These are phyloP conservation scores for Acanthochlamys bracteata DNA, from an alignment of 106 monocot genomes.

Conservation along the genomic window DNA sequence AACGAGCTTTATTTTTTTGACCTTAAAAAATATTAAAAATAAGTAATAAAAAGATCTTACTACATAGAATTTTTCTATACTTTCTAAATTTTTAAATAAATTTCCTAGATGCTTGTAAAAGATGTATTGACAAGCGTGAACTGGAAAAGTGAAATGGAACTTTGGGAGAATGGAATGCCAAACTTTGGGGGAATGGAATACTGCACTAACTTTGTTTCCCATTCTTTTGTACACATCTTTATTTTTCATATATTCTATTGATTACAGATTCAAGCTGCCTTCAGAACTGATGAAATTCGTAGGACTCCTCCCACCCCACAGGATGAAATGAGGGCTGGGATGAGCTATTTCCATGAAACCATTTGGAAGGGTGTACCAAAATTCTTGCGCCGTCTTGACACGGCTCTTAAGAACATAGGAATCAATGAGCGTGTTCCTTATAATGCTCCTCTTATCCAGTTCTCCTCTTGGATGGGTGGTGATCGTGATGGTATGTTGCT, in stretches of 20 bases:
- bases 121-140: too few relatives aligned
- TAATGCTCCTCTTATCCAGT: slow-evolving; percentile 98
- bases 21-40: too few relatives aligned
- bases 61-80: too few relatives aligned
- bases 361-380: slow-evolving; percentile 99
- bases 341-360: slow-evolving; percentile 99
- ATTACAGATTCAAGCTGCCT: slow-evolving; percentile 94
- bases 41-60: too few relatives aligned
- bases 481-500: slow-evolving; percentile 89
- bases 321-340: slow-evolving; percentile 98
- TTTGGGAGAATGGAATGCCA: too few relatives aligned
- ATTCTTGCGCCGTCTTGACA: slow-evolving; percentile 89
- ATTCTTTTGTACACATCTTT: too few relatives aligned
- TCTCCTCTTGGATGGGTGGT: slow-evolving; percentile 99
- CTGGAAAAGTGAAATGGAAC: too few relatives aligned
- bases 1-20: too few relatives aligned
- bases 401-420: slow-evolving; percentile 92
- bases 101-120: too few relatives aligned
- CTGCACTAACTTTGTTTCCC: too few relatives aligned
- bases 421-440: slow-evolving; percentile 92
- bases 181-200: too few relatives aligned
- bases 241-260: background rate
- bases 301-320: slow-evolving; percentile 95
- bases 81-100: too few relatives aligned
- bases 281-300: slow-evolving; percentile 97